Evolutionary conservation across 2,329 filamentous ascomycete genomes (phyloP).

Genomic region (Exophiala sp.): DNA sequence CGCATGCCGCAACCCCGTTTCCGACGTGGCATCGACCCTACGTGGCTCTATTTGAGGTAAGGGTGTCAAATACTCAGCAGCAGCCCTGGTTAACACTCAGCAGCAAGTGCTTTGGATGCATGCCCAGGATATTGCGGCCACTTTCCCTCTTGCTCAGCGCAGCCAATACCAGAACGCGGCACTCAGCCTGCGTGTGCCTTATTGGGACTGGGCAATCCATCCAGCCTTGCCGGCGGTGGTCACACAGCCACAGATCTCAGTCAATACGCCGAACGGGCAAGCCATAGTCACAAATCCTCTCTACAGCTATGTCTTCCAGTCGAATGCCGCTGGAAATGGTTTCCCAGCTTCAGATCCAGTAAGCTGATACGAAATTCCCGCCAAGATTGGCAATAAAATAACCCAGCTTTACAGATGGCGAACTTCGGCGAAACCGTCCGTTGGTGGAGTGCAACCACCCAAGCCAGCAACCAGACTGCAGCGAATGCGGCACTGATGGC

Average conservation of each 20-base stretch:
- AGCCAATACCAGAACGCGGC: slow-evolving; percentile 44
- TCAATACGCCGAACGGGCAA: slow-evolving; percentile 40
- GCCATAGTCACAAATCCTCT: slow-evolving; percentile 42
- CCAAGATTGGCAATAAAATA: not conserved
- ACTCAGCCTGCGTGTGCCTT: slow-evolving; percentile 41
- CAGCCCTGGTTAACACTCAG: not conserved
- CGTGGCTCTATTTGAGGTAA: slow-evolving; percentile 56
- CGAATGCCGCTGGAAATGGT: slow-evolving; percentile 20
- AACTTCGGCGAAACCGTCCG: slow-evolving; percentile 24
- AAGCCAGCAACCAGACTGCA: slow-evolving; percentile 22
- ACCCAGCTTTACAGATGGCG: slow-evolving; percentile 14
- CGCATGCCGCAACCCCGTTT: slow-evolving; percentile 69
- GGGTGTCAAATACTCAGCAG: not conserved
- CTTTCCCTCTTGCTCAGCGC: slow-evolving; percentile 44
- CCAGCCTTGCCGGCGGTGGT: slow-evolving; percentile 36
- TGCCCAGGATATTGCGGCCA: slow-evolving; percentile 36
- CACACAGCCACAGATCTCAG: slow-evolving; percentile 36
- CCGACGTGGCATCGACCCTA: slow-evolving; percentile 81
- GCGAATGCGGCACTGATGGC: slow-evolving; percentile 22
- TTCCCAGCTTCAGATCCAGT: slow-evolving; percentile 27
- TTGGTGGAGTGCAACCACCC: slow-evolving; percentile 16
- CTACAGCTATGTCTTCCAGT: slow-evolving; percentile 38
- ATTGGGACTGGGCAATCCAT: slow-evolving; percentile 47
- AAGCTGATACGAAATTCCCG: not conserved
- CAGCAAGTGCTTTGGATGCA: slow-evolving; percentile 38